Base-by-base conservation (phyloP, 345 rosid genomes). In the Linum usitatissimum region DNA sequence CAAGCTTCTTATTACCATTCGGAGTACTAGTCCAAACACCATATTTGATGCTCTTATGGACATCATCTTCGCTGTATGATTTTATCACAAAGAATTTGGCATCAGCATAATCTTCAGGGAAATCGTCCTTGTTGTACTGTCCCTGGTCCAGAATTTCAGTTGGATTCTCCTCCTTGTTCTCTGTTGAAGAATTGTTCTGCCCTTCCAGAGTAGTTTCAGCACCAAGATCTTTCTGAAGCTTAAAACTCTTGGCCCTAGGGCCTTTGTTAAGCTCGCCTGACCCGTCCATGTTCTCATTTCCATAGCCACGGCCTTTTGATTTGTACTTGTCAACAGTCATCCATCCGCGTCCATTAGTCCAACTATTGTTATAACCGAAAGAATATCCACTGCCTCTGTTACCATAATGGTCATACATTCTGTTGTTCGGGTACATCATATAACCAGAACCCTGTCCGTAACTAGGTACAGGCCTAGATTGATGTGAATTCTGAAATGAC, bases 31-130 rank as follows among this genome's bases (percentile, higher is more conserved):
- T 74, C 96, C 96, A 88, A 36, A 81, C 80, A 53, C 74, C 71
- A 75, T 88, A 88, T 59, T 86, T 88, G 59, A 88, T 77, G 67
- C 93, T 83, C 70, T 86, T 88, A 62, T 88, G 96, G 60, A 86
- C 93, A 75, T 86, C 93, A 68, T 88, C 93, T 74, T 89, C 93
- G 3, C 91, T 89, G 72, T 86, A 86, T 0, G 93, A 86, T 72
- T 89, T 89, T 3, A 86, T 83, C 64, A 84, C 82, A 60, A 83
- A 89, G 67, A 89, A 83, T 42, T 80, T 85, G 1, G 86, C 95
- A 68, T 85, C 75, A 2, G 56, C 18, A 14, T 78, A 80, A 18
- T 74, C 76, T 56, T 72, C 87, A 1, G 75, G 84, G 69, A 85
- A 83, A 54, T 68, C 83, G 19, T 80, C 85, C 17, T 74, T 75